These are phyloP conservation scores for Diaporthe sp. DNA, from an alignment of 2,329 filamentous ascomycete species.

Conservation along the genomic window DNA sequence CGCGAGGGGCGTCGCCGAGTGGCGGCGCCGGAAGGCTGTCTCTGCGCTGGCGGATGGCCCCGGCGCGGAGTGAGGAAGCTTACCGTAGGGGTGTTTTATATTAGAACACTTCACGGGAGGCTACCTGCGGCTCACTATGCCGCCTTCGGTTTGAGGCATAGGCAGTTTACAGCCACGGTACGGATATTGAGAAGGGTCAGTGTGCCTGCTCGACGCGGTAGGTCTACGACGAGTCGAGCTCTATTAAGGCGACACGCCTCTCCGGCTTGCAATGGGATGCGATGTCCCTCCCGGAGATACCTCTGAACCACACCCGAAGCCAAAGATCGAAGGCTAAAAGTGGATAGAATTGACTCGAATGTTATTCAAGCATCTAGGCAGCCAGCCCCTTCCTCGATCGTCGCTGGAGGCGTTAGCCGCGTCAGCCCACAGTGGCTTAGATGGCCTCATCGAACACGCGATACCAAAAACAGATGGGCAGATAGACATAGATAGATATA, in stretches of 20 bases:
- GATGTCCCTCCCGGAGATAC: background rate
- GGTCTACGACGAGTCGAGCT: background rate
- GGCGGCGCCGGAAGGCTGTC: slow-evolving; percentile 77
- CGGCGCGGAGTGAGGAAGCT: background rate
- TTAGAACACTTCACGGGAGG: rapidly evolving
- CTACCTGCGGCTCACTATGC: background rate
- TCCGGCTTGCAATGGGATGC: background rate
- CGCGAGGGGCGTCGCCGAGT: slow-evolving; percentile 82
- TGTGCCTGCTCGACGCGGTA: background rate
- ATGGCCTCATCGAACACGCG: slow-evolving; percentile 18
- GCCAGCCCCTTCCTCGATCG: background rate
- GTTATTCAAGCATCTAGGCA: too few relatives aligned
- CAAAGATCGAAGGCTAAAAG: background rate
- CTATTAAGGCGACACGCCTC: background rate
- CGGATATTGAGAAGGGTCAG: background rate
- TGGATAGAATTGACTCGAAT: too few relatives aligned
- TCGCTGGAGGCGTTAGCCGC: background rate
- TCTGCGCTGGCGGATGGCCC: slow-evolving; percentile 6
- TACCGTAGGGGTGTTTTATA: background rate
- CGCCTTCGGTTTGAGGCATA: background rate
- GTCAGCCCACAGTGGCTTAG: background rate
- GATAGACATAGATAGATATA: background rate
- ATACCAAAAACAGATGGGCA: background rate
- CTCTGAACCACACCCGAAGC: background rate
- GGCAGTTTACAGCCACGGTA: background rate